Conservation (phyloP, 352 stramenopile species). For the Hyaloperonospora brassicae region DNA sequence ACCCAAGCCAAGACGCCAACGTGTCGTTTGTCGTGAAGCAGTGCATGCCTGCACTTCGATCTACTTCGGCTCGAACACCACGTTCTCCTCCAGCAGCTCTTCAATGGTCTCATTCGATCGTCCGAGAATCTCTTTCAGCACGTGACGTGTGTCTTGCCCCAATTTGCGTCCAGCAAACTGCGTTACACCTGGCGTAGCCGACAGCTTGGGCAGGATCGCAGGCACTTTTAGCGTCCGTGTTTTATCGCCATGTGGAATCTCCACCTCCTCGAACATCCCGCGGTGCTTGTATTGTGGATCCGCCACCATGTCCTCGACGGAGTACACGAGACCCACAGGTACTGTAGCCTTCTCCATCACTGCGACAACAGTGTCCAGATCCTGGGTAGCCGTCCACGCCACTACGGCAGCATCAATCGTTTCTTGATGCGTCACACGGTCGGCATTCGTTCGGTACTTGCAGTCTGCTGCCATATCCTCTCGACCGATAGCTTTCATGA, state of each 20-base stretch:
- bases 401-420: slow-evolving; percentile 60
- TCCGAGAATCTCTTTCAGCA: slow-evolving; percentile 47
- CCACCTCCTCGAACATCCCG: slow-evolving; percentile 66
- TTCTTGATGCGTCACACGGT: slow-evolving; percentile 48
- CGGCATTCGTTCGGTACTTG: slow-evolving; percentile 61
- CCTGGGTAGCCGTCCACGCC: slow-evolving; percentile 42
- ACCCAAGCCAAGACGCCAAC: too few relatives aligned
- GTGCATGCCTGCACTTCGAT: too few relatives aligned
- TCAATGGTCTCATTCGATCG: slow-evolving; percentile 50
- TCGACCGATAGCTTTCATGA: slow-evolving; percentile 66
- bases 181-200: slow-evolving; percentile 48
- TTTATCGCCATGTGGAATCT: slow-evolving; percentile 30
- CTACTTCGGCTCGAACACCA: slow-evolving; percentile 52
- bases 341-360: slow-evolving; percentile 52
- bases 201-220: slow-evolving; percentile 71
- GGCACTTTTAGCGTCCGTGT: slow-evolving; percentile 49
- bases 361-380: slow-evolving; percentile 37
- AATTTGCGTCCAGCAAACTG: slow-evolving; percentile 59
- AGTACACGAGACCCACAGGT: slow-evolving; percentile 70
- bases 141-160: slow-evolving; percentile 59
- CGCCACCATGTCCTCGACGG: slow-evolving; percentile 68
- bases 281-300: slow-evolving; percentile 69
- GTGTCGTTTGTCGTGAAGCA: too few relatives aligned
- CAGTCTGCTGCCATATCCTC: slow-evolving; percentile 44
- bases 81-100: slow-evolving; percentile 39